These are phyloP conservation scores for Trichoderma atroviride DNA, from an alignment of 2,329 filamentous ascomycete species.

Conservation along the genomic window DNA sequence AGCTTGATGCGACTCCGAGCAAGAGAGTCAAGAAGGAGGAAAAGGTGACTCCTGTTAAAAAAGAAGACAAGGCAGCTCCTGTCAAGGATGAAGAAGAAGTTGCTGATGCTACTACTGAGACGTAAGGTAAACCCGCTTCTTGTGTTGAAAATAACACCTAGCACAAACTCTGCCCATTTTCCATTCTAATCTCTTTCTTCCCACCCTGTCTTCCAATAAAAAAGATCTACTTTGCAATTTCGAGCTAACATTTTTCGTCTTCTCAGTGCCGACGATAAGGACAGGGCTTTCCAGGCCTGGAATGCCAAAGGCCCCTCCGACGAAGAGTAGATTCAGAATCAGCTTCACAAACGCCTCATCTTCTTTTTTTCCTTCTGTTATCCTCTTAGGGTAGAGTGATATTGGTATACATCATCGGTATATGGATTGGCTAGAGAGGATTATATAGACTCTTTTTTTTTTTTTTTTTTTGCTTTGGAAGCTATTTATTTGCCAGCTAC, in stretches of 20 bases:
- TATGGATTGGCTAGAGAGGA: background rate
- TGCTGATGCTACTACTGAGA: background rate
- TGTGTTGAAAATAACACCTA: background rate
- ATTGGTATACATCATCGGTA: background rate
- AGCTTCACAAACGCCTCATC: background rate
- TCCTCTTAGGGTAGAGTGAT: background rate
- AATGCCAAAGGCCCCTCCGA: background rate
- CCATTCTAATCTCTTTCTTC: too few species aligned
- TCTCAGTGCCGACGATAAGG: background rate
- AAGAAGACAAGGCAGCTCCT: conserved; percentile 13
- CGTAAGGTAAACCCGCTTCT: background rate
- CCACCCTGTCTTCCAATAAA: background rate
- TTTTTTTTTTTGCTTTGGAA: background rate
- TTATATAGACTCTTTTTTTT: background rate
- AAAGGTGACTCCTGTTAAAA: conserved; percentile 29
- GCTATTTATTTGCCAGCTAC: background rate
- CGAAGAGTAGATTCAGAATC: background rate
- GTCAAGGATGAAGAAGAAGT: conserved; percentile 32
- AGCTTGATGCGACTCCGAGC: conserved; percentile 29
- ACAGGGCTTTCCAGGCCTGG: background rate
- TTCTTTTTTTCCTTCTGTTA: background rate
- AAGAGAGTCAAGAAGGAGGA: conserved; percentile 41
- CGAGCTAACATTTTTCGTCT: background rate
- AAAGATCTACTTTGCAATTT: background rate
- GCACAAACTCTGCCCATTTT: background rate